These are phyloP conservation scores for Cadophora sp. DNA, from an alignment of 2,329 filamentous ascomycete species.

Conservation along the genomic window DNA sequence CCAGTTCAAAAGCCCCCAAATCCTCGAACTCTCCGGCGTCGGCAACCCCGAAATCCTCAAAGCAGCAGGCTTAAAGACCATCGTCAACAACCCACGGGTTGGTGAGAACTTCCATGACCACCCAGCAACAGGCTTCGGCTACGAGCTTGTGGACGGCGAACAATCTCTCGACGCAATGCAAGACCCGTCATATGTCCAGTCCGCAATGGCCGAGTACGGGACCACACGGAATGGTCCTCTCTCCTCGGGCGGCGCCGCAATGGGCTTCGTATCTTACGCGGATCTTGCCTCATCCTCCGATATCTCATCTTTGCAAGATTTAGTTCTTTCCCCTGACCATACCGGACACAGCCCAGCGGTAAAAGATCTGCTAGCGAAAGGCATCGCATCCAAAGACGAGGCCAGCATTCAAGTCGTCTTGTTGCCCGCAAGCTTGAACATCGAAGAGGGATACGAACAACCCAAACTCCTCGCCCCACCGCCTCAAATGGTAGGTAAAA, in stretches of 20 bases:
- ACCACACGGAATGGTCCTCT: slow-evolving; percentile 13
- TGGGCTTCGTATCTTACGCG: slow-evolving; percentile 25
- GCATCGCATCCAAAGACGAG: slow-evolving; percentile 18
- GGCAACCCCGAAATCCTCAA: slow-evolving; percentile 29
- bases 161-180: slow-evolving; percentile 19
- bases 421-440: slow-evolving; percentile 9
- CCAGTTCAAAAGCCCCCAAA: slow-evolving; percentile 39
- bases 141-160: slow-evolving; percentile 13
- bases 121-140: slow-evolving; percentile 11
- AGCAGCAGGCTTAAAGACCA: slow-evolving; percentile 26
- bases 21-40: slow-evolving; percentile 48
- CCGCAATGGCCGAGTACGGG: slow-evolving; percentile 18
- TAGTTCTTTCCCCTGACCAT: not conserved
- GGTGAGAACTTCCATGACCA: slow-evolving; percentile 37
- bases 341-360: slow-evolving; percentile 17
- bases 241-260: slow-evolving; percentile 19
- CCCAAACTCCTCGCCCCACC: slow-evolving; percentile 4
- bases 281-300: slow-evolving; percentile 12
- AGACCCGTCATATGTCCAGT: slow-evolving; percentile 1
- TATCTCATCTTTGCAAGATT: slow-evolving; percentile 6
- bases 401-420: slow-evolving; percentile 23
- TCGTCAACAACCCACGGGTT: slow-evolving; percentile 29
- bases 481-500: not conserved
- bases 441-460: slow-evolving; percentile 13
- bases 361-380: slow-evolving; percentile 13